These are phyloP conservation scores for Omphalea diandra DNA, from an alignment of 441 rosid species.

Conservation along the genomic window DNA sequence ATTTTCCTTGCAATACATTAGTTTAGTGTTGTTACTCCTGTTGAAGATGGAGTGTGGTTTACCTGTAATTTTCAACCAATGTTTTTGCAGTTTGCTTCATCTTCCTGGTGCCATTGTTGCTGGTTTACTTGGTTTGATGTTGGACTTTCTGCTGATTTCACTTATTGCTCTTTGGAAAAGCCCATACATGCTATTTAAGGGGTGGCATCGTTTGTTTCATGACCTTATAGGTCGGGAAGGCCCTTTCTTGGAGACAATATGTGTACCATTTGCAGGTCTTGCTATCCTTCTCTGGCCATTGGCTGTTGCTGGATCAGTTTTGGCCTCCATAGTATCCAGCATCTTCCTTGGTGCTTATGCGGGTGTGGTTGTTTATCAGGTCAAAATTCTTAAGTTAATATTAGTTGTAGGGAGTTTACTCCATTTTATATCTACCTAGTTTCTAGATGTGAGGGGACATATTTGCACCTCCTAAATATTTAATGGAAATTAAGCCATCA, in stretches of 20 bases:
- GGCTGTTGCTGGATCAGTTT: conserved; percentile 86
- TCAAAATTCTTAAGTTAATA: conserved; percentile 20
- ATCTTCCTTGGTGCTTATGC: conserved; percentile 86
- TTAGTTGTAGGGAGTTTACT: background rate
- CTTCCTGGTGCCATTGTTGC: conserved; percentile 65
- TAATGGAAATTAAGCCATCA: conserved; percentile 5
- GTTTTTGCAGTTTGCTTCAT: conserved; percentile 54
- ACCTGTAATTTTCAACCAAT: conserved; percentile 3
- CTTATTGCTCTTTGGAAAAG: conserved; percentile 73
- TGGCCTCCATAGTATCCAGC: conserved; percentile 70
- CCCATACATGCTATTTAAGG: conserved; percentile 88
- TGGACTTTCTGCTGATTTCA: conserved; percentile 73
- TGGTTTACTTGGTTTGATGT: conserved; percentile 52
- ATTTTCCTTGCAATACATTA: background rate
- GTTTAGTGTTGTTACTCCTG: background rate
- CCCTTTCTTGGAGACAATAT: conserved; percentile 94
- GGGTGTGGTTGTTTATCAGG: conserved; percentile 82
- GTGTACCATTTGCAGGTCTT: conserved; percentile 96
- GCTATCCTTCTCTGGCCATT: conserved; percentile 93
- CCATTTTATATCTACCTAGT: background rate
- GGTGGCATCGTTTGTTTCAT: conserved; percentile 89
- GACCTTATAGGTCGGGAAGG: conserved; percentile 98
- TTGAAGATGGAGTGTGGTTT: background rate
- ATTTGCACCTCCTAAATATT: background rate
- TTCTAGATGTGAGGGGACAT: background rate